A percentile compares a stretch with the other conserved stretches of the same genome.
Evolutionary conservation across 2,329 filamentous ascomycete species (phyloP).

Genomic region (Alternaria metachromatica): DNA sequence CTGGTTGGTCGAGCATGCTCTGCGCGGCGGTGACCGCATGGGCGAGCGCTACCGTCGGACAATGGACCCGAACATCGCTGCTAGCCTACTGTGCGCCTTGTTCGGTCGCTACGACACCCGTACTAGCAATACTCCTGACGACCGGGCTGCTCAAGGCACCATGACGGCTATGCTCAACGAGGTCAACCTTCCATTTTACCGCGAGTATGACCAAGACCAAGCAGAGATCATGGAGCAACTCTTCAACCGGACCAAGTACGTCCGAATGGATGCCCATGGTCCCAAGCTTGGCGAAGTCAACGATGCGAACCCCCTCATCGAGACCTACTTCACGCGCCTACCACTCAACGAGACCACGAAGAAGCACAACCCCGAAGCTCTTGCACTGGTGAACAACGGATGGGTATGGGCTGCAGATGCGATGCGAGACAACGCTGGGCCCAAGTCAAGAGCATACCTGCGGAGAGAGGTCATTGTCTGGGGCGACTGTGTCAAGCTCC

Average conservation of each 20-base stretch:
- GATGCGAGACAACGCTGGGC: constrained; percentile 89
- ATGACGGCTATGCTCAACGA: constrained; percentile 73
- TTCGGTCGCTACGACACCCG: constrained; percentile 71
- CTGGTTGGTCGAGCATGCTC: constrained; percentile 72
- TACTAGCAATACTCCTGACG: constrained; percentile 58
- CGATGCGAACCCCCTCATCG: constrained; percentile 79
- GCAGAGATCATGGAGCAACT: constrained; percentile 87
- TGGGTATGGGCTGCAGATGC: constrained; percentile 99
- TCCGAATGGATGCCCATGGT: constrained; percentile 89
- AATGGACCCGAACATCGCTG: constrained; percentile 73
- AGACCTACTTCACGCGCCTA: constrained; percentile 92
- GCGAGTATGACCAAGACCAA: constrained; percentile 86
- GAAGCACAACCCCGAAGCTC: constrained; percentile 75
- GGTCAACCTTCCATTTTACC: constrained; percentile 86
- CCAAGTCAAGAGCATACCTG: constrained; percentile 90
- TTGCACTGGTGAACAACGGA: constrained; percentile 91
- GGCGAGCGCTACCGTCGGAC: constrained; percentile 79
- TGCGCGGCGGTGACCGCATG: constrained; percentile 74
- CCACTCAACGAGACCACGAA: constrained; percentile 78
- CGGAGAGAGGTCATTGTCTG: constrained; percentile 95
- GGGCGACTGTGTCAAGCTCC: constrained; percentile 97
- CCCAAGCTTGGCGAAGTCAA: constrained; percentile 84
- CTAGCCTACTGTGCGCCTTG: constrained; percentile 70
- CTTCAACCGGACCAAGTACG: constrained; percentile 93
- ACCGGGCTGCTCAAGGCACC: constrained; percentile 61